These are phyloP conservation scores for Phytophthora crassamura DNA, from an alignment of 352 stramenopile species.

Conservation along the genomic window DNA sequence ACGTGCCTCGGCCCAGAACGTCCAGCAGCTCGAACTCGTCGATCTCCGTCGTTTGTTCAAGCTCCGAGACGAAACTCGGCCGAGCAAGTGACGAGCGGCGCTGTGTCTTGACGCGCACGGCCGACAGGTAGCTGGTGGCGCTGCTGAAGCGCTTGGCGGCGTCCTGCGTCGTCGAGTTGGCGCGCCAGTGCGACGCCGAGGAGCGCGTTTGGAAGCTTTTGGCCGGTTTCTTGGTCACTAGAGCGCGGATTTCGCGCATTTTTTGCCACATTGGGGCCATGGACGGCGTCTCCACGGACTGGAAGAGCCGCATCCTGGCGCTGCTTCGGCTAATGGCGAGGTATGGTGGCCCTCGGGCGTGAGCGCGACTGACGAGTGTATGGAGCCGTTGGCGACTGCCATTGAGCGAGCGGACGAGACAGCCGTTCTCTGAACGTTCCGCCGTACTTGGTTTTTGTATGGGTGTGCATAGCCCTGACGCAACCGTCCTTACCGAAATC, in stretches of 20 bases:
- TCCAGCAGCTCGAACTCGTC: slow-evolving; percentile 67
- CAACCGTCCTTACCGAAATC: slow-evolving; percentile 12
- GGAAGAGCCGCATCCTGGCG: slow-evolving; percentile 32
- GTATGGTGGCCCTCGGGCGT: not conserved
- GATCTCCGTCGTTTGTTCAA: slow-evolving; percentile 38
- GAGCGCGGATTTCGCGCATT: slow-evolving; percentile 43
- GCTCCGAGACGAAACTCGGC: slow-evolving; percentile 23
- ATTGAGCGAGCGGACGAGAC: not conserved
- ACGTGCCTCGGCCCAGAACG: slow-evolving; percentile 74
- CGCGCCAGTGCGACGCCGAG: slow-evolving; percentile 39
- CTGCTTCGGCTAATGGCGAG: not conserved
- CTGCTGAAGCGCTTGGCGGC: slow-evolving; percentile 25
- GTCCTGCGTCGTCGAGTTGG: slow-evolving; percentile 24
- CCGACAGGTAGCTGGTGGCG: slow-evolving; percentile 32
- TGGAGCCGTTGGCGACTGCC: slow-evolving; percentile 1
- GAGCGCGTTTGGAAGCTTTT: slow-evolving; percentile 35
- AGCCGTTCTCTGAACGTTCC: slow-evolving; percentile 28
- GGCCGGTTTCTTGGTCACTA: slow-evolving; percentile 31
- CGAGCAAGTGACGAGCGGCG: slow-evolving; percentile 22
- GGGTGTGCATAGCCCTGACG: not conserved
- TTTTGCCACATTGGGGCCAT: slow-evolving; percentile 52
- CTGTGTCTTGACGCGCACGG: slow-evolving; percentile 26
- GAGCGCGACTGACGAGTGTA: not conserved
- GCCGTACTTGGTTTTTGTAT: slow-evolving; percentile 20
- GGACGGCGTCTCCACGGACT: slow-evolving; percentile 32